These are phyloP conservation scores for Pseudonitzschia multiseries DNA, from an alignment of 108 stramenopile species.

Conservation along the genomic window DNA sequence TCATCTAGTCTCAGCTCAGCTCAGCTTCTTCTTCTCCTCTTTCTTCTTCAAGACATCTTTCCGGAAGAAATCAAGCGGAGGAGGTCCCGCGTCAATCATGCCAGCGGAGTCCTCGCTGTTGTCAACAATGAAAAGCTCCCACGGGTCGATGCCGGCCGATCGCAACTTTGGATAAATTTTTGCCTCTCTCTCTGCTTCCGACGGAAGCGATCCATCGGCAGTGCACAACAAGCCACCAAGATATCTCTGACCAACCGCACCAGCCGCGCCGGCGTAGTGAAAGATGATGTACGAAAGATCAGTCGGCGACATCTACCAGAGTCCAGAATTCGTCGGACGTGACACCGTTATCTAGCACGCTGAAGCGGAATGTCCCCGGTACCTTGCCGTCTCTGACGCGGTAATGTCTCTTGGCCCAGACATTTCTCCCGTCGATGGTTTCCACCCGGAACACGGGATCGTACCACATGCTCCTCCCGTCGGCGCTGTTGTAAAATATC, in stretches of 20 bases:
- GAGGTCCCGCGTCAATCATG: slow-evolving; percentile 61
- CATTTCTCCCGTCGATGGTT: slow-evolving; percentile 88
- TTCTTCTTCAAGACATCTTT: slow-evolving; percentile 40
- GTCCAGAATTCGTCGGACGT: slow-evolving; percentile 92
- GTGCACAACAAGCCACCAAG: slow-evolving; percentile 89
- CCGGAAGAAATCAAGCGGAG: slow-evolving; percentile 74
- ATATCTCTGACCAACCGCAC: slow-evolving; percentile 87
- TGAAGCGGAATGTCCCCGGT: slow-evolving; percentile 72
- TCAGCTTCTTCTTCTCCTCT: too few relatives aligned
- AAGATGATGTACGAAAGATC: slow-evolving; percentile 91
- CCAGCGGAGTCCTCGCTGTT: slow-evolving; percentile 51
- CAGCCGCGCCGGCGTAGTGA: slow-evolving; percentile 94
- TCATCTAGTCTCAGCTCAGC: too few relatives aligned
- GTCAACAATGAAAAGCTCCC: slow-evolving; percentile 83
- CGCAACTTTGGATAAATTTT: slow-evolving; percentile 37
- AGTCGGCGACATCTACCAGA: slow-evolving; percentile 85
- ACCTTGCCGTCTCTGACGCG: slow-evolving; percentile 48
- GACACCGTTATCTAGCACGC: slow-evolving; percentile 92
- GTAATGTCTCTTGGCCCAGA: slow-evolving; percentile 92
- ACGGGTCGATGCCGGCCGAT: slow-evolving; percentile 83
- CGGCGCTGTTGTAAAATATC: slow-evolving; percentile 62
- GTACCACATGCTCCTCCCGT: slow-evolving; percentile 84
- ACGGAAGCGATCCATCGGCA: slow-evolving; percentile 82
- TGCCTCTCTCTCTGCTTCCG: slow-evolving; percentile 2
- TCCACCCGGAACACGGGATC: slow-evolving; percentile 96